These are phyloP conservation scores for Colletotrichum chlorophyti DNA, from an alignment of 2,329 filamentous ascomycete species.

Conservation along the genomic window DNA sequence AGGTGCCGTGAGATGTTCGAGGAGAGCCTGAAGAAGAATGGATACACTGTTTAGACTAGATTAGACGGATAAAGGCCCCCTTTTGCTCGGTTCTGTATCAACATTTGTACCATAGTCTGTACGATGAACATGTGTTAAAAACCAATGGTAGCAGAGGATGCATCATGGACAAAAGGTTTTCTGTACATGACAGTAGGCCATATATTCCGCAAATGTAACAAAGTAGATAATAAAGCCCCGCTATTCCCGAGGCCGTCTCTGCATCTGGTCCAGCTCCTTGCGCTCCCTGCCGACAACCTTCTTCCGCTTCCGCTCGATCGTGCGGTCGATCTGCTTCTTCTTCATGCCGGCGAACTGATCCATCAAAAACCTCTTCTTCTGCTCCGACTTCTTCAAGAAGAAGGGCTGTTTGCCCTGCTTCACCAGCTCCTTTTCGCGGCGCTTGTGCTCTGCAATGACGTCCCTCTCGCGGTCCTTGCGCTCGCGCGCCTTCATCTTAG, in stretches of 20 bases:
- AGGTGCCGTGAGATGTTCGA: conserved; percentile 82
- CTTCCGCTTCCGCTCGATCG: conserved; percentile 87
- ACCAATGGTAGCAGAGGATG: not conserved
- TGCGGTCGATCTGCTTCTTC: conserved; percentile 81
- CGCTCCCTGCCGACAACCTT: conserved; percentile 88
- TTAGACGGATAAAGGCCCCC: not conserved
- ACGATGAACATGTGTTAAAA: conserved; percentile 8
- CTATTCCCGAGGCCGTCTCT: conserved; percentile 33
- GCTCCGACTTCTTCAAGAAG: conserved; percentile 89
- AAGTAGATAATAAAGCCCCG: not conserved
- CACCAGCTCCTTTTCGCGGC: conserved; percentile 83
- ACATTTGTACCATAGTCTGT: conserved; percentile 25
- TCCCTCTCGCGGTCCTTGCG: conserved; percentile 73
- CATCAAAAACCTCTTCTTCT: conserved; percentile 84
- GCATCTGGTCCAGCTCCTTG: conserved; percentile 65
- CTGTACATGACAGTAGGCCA: too few species aligned
- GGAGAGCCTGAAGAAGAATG: conserved; percentile 53
- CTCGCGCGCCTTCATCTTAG: conserved; percentile 73
- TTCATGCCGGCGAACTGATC: conserved; percentile 85
- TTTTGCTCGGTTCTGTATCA: conserved; percentile 5
- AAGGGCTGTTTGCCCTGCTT: conserved; percentile 91
- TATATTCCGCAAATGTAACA: not conserved
- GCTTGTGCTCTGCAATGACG: conserved; percentile 77
- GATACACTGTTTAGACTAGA: conserved; percentile 19
- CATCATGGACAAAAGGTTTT: conserved; percentile 6